Percentiles rank a stretch among this genome's conserved stretches.
Evolutionary conservation across 179 eudicot genomes (phyloP).

Genomic region (Beta lomatogona): DNA sequence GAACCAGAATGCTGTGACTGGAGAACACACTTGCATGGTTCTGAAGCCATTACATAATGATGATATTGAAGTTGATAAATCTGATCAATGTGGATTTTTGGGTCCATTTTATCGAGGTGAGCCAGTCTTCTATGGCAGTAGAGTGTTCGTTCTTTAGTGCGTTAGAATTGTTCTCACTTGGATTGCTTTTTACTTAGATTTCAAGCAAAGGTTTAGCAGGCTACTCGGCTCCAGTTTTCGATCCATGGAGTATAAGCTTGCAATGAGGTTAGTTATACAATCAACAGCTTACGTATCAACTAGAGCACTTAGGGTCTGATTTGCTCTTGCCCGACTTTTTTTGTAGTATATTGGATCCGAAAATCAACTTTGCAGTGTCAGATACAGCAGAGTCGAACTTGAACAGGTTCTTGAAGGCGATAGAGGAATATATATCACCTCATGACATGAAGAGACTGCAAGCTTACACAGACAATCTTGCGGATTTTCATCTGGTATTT

Average conservation of each 20-base stretch:
- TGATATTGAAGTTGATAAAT: slow-evolving; percentile 55
- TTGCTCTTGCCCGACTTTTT: slow-evolving; percentile 10
- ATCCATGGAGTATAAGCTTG: slow-evolving; percentile 80
- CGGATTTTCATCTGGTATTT: slow-evolving; percentile 59
- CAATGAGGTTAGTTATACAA: slow-evolving; percentile 68
- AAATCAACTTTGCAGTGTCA: slow-evolving; percentile 54
- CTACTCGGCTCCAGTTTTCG: slow-evolving; percentile 48
- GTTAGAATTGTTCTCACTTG: background rate
- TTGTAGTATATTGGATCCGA: slow-evolving; percentile 79
- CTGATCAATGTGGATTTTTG: slow-evolving; percentile 61
- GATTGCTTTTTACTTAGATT: slow-evolving; percentile 44
- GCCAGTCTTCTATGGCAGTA: slow-evolving; percentile 5
- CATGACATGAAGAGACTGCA: slow-evolving; percentile 61
- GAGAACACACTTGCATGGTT: slow-evolving; percentile 91
- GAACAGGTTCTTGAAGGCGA: slow-evolving; percentile 40
- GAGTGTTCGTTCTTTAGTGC: background rate
- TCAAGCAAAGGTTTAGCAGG: slow-evolving; percentile 55
- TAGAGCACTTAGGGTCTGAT: slow-evolving; percentile 4
- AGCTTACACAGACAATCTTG: slow-evolving; percentile 68
- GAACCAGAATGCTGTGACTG: slow-evolving; percentile 71
- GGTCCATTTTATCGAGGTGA: slow-evolving; percentile 68
- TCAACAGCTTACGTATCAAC: slow-evolving; percentile 8
- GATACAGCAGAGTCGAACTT: slow-evolving; percentile 40
- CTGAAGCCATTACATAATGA: slow-evolving; percentile 66
- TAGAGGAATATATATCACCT: slow-evolving; percentile 41